A percentile compares a stretch with the other conserved stretches of the same genome.
phyloP scores from a whole-genome alignment of 345 rosid genomes.

The Gossypium longicalyx region DNA sequence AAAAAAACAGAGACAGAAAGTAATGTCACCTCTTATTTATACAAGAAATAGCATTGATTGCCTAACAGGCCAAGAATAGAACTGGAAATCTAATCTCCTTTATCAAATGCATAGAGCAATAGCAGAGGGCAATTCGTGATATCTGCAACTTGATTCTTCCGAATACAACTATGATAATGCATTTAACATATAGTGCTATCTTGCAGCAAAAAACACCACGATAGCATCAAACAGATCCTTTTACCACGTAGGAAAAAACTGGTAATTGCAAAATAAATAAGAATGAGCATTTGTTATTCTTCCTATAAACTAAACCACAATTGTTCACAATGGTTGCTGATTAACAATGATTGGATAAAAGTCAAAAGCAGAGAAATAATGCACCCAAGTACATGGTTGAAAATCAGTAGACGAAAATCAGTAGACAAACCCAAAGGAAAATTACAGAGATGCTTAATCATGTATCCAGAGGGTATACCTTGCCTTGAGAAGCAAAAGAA shows the following conservation, averaged over 20 bases:
- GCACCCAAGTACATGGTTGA: background rate
- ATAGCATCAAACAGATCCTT: background rate
- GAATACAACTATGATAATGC: background rate
- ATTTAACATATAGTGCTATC: background rate
- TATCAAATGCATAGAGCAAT: slow-evolving; percentile 1
- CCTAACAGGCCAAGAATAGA: background rate
- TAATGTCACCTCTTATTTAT: background rate
- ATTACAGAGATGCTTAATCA: background rate
- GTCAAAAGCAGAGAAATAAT: background rate
- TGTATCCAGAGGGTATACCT: slow-evolving; percentile 31
- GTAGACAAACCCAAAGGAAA: background rate
- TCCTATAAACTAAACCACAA: background rate
- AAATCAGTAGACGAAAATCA: background rate
- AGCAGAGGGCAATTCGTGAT: background rate
- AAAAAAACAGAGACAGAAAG: background rate
- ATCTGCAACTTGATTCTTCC: background rate
- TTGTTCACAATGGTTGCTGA: background rate
- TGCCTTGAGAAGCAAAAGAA: slow-evolving; percentile 80
- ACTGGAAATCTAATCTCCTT: background rate
- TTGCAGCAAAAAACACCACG: background rate
- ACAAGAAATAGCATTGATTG: background rate
- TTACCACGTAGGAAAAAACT: background rate
- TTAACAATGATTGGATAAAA: background rate
- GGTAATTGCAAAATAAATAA: background rate
- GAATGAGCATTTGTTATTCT: background rate